Evolutionary conservation across 805 yeast genomes (phyloP), one percentile per base, ranked within the genome.

Genomic region (Schizosaccharomyces japonicus): DNA sequence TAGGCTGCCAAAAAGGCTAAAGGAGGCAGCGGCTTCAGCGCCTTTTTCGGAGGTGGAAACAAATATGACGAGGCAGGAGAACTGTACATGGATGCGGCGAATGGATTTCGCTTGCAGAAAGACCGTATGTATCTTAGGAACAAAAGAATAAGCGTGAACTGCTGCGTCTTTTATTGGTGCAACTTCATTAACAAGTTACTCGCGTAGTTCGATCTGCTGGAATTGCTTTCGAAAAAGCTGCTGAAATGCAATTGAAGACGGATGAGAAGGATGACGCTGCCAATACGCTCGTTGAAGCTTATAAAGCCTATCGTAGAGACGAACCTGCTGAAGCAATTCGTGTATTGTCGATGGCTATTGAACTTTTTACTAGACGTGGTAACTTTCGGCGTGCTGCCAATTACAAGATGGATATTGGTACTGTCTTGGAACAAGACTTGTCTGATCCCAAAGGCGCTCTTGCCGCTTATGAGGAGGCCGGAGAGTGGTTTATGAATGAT

Each of bases 361-460:
- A 74, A 52, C 70, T 82, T 58, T 87, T 85, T 61, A 83, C 94
- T 1, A 70, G 75, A 52, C 75, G 81, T 55, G 99, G 99, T 10
- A 95, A 87, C 61, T 90, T 90, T 64, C 75, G 98, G 60, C 71
- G 96, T 60, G 95, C 94, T 23, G 98, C 98, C 10, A 83, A 83
- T 58, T 85, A 80, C 65, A 79, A 85, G 59, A 74, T 79, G 67
- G 98, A 90, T 59, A 68, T 90, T 57, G 98, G 85, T 8, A 84
- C 76, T 54, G 62, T 87, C 44, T 82, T 80, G 58, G 96, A 87
- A 62, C 71, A 71, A 44, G 80, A 78, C 45, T 64, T 82, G 19
- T 70, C 70, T 46, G 87, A 85, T 56, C 61, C 66, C 29, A 65
- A 68, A 23, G 72, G 72, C 54, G 95, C 98, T 4, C 70, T 78